phyloP scores from a whole-genome alignment of 441 rosid species.

The Melastoma candidum region DNA sequence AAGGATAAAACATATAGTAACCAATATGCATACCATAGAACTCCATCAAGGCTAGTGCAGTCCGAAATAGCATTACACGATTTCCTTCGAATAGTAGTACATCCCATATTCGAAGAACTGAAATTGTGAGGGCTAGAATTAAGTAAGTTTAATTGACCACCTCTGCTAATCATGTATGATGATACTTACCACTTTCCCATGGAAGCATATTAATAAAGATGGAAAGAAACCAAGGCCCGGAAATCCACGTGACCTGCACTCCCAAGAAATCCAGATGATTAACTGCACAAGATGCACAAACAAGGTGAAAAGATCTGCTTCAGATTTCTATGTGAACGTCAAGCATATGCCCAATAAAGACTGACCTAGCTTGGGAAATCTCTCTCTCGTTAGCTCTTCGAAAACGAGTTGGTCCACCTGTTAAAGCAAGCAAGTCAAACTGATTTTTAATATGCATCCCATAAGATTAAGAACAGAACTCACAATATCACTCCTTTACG shows the following conservation, averaged over 20 bases:
- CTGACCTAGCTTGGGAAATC: constrained; percentile 71
- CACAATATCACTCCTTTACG: background rate
- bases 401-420: constrained; percentile 83
- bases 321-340: constrained; percentile 12
- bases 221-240: constrained; percentile 73
- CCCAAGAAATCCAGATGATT: constrained; percentile 87
- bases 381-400: constrained; percentile 62
- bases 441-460: background rate
- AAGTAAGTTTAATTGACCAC: constrained; percentile 1
- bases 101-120: constrained; percentile 83
- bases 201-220: constrained; percentile 72
- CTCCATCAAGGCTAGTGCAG: constrained; percentile 75
- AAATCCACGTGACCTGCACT: constrained; percentile 79
- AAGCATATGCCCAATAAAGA: constrained; percentile 20
- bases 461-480: background rate
- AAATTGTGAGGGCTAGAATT: constrained; percentile 8
- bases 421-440: constrained; percentile 8
- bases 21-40: constrained; percentile 39
- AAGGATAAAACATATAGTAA: constrained; percentile 7
- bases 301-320: constrained; percentile 30
- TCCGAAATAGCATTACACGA: constrained; percentile 39
- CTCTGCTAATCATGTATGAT: background rate
- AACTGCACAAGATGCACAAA: constrained; percentile 58
- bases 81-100: constrained; percentile 35
- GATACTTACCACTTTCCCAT: constrained; percentile 67